Percentiles rank a stretch among this genome's conserved stretches.
phyloP scores from a whole-genome alignment of 129 eudicot species.

The Sambucus nigra region DNA sequence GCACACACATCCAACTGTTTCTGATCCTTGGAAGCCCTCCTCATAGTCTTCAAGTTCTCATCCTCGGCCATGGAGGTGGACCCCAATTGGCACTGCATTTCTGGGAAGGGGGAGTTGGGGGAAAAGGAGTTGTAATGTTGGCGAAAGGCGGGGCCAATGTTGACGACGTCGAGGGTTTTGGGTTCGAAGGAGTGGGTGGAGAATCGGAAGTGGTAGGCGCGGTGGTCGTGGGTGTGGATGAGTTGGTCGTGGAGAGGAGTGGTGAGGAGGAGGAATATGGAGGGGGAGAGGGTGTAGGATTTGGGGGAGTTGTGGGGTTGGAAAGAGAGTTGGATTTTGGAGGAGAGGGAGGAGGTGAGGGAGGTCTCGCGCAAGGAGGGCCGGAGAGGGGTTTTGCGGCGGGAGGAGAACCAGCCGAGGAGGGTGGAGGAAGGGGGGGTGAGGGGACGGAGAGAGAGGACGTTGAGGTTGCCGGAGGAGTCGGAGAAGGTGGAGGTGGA shows the following conservation, averaged over 20 bases:
- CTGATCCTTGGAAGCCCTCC: slow-evolving; percentile 25
- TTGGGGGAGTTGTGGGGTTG: slow-evolving; percentile 26
- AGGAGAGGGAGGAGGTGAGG: slow-evolving; percentile 35
- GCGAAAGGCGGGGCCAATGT: slow-evolving; percentile 80
- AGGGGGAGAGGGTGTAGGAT: slow-evolving; percentile 25
- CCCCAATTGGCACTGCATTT: slow-evolving; percentile 31
- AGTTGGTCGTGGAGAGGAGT: slow-evolving; percentile 63
- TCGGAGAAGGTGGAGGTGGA: slow-evolving; percentile 42
- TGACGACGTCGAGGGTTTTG: slow-evolving; percentile 43
- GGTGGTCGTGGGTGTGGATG: slow-evolving; percentile 82
- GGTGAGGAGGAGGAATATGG: slow-evolving; percentile 54
- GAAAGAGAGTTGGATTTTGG: slow-evolving; percentile 16
- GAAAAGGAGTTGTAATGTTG: slow-evolving; percentile 54
- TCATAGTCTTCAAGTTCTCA: slow-evolving; percentile 7
- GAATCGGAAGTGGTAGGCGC: slow-evolving; percentile 38
- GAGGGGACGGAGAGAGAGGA: slow-evolving; percentile 23
- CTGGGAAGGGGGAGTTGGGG: slow-evolving; percentile 52
- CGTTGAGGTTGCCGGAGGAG: slow-evolving; percentile 31
- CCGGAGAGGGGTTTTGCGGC: slow-evolving; percentile 75
- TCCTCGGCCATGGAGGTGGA: slow-evolving; percentile 53
- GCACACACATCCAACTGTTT: slow-evolving; percentile 41
- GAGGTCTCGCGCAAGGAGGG: slow-evolving; percentile 61
- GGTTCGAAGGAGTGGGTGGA: slow-evolving; percentile 36
- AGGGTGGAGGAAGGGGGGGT: slow-evolving; percentile 29
- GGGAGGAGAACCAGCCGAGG: slow-evolving; percentile 79